Percentiles rank a stretch among this genome's conserved stretches.
Conservation (phyloP, 805 yeast species). For the Ogataea pilisensis region DNA sequence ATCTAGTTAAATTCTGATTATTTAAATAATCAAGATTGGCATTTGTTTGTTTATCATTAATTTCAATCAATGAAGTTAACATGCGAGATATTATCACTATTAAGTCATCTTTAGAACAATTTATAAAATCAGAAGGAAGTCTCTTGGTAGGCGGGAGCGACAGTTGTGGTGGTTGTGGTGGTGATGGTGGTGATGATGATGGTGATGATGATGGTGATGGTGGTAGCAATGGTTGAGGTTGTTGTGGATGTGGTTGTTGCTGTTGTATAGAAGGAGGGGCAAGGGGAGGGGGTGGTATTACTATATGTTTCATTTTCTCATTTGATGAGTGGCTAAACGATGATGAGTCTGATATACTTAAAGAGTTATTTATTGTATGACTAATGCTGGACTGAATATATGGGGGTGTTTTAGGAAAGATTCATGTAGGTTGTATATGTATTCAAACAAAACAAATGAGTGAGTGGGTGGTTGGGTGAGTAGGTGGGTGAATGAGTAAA, state of each 20-base stretch:
- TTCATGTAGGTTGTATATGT: no score
- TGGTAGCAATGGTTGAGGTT: background rate
- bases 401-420: no score
- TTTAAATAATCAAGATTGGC: constrained; percentile 31
- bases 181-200: background rate
- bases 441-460: no score
- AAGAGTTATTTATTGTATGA: constrained; percentile 1
- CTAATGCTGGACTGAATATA: background rate
- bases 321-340: background rate
- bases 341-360: background rate
- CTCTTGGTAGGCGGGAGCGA: constrained; percentile 1
- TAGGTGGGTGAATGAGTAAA: no score
- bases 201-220: background rate
- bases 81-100: constrained; percentile 72
- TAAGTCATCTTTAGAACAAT: constrained; percentile 67
- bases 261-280: background rate
- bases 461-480: no score
- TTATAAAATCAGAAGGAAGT: constrained; percentile 52
- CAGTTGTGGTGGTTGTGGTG: background rate
- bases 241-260: background rate
- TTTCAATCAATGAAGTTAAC: constrained; percentile 67
- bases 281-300: constrained; percentile 14
- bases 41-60: constrained; percentile 53
- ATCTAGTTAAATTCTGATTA: constrained; percentile 62
- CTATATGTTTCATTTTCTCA: constrained; percentile 3